phyloP scores from a whole-genome alignment of 495 filamentous ascomycete genomes.

The Neurospora tetraspora region DNA sequence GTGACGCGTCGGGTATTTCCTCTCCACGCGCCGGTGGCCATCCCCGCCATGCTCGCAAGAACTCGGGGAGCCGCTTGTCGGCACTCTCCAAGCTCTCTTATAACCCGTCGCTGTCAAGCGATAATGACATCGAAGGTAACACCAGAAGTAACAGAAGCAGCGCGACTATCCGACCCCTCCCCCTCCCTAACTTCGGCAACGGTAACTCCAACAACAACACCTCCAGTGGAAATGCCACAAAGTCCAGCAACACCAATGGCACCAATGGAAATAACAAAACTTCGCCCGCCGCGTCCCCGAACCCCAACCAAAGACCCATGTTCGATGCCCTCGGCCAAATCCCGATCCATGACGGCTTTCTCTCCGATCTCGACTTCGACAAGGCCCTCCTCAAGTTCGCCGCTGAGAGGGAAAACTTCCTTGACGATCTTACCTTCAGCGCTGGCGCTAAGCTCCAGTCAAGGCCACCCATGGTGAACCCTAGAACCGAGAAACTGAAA shows the following conservation, averaged over 20 bases:
- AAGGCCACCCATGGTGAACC: conserved; percentile 58
- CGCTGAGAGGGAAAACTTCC: conserved; percentile 81
- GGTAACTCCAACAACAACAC: conserved; percentile 6
- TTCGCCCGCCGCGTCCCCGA: conserved; percentile 3
- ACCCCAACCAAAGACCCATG: background rate
- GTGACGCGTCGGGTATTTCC: conserved; percentile 29
- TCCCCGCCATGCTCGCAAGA: conserved; percentile 49
- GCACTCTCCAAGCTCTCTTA: conserved; percentile 54
- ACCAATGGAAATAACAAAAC: conserved; percentile 12
- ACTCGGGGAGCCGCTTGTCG: conserved; percentile 56
- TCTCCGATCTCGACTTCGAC: conserved; percentile 74
- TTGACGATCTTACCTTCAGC: conserved; percentile 84
- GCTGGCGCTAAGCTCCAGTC: conserved; percentile 70
- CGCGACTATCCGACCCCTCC: conserved; percentile 60
- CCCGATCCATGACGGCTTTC: conserved; percentile 18
- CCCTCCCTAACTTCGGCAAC: conserved; percentile 20
- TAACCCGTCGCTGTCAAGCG: conserved; percentile 12
- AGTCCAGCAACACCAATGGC: background rate
- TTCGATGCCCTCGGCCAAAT: conserved; percentile 7
- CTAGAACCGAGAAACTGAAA: conserved; percentile 71
- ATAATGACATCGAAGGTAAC: conserved; percentile 46
- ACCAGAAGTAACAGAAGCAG: conserved; percentile 82
- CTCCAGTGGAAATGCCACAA: conserved; percentile 2
- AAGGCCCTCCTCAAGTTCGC: conserved; percentile 87
- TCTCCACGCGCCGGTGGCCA: conserved; percentile 36